Percentiles rank a stretch among this genome's conserved stretches.
Evolutionary conservation across 345 rosid genomes (phyloP).

Genomic region (Kandelia obovata): DNA sequence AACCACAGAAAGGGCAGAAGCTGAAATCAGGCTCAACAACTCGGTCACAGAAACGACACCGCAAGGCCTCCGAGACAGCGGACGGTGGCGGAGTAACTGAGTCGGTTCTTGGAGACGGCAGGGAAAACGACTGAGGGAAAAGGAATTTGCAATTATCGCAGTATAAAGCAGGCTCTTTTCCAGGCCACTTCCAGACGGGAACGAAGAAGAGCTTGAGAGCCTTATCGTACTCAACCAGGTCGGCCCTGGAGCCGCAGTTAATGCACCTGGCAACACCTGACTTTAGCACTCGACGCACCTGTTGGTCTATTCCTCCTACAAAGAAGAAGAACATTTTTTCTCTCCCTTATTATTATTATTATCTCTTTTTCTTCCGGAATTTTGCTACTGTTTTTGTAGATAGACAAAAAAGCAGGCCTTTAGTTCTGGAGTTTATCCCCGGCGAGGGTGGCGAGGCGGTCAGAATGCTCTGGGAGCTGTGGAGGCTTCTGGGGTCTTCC

Average conservation of each 20-base stretch:
- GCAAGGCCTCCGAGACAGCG: constrained; percentile 23
- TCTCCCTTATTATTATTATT: neutral
- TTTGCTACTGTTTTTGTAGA: neutral
- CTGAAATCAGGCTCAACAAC: constrained; percentile 55
- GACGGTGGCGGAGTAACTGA: constrained; percentile 12
- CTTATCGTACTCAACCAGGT: constrained; percentile 82
- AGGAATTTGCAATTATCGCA: constrained; percentile 48
- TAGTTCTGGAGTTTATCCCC: too few species aligned
- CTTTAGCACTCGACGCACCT: constrained; percentile 62
- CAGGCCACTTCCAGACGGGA: constrained; percentile 90
- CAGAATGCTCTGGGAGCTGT: too few species aligned
- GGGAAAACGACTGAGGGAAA: constrained; percentile 42
- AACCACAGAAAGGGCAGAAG: constrained; percentile 86
- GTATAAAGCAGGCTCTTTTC: constrained; percentile 49
- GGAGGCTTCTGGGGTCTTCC: too few species aligned
- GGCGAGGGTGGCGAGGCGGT: too few species aligned
- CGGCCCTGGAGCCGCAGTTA: constrained; percentile 68
- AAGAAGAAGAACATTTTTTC: constrained; percentile 78
- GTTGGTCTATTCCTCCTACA: constrained; percentile 75
- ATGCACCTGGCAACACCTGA: constrained; percentile 66
- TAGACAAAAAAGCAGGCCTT: neutral
- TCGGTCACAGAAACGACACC: constrained; percentile 65
- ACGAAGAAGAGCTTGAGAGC: constrained; percentile 56
- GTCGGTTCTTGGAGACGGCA: constrained; percentile 1
- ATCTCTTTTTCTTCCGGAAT: neutral